These are phyloP conservation scores for Sistotremastrum suecicum DNA, from an alignment of 768 basidiomycete species.

Conservation along the genomic window DNA sequence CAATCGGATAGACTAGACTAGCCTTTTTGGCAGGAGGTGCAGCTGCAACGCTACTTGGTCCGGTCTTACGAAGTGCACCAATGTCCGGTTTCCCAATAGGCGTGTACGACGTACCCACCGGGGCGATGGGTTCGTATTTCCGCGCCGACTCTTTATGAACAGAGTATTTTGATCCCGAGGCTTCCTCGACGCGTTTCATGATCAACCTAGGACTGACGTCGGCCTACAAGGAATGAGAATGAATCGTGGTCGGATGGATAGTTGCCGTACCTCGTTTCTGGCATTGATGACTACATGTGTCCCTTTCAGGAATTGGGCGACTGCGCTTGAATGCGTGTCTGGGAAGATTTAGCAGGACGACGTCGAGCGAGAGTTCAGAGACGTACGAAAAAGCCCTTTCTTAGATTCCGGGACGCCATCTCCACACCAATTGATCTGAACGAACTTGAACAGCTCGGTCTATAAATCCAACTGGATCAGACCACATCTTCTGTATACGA, in stretches of 20 bases:
- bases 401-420: slow-evolving; percentile 88
- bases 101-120: slow-evolving; percentile 63
- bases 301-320: slow-evolving; percentile 68
- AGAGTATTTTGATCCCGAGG: slow-evolving; percentile 85
- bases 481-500: background rate
- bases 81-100: slow-evolving; percentile 70
- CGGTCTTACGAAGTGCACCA: slow-evolving; percentile 9
- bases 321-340: slow-evolving; percentile 68
- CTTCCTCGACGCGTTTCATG: slow-evolving; percentile 76
- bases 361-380: background rate
- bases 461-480: slow-evolving; percentile 16
- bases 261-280: slow-evolving; percentile 56
- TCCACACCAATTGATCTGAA: slow-evolving; percentile 95
- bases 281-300: slow-evolving; percentile 80
- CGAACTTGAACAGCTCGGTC: slow-evolving; percentile 80
- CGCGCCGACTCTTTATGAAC: slow-evolving; percentile 65
- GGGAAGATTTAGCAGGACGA: background rate
- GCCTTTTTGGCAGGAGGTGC: slow-evolving; percentile 8
- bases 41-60: slow-evolving; percentile 6
- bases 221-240: slow-evolving; percentile 26
- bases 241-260: background rate
- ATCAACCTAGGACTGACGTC: slow-evolving; percentile 73
- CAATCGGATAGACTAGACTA: slow-evolving; percentile 11
- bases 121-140: slow-evolving; percentile 65
- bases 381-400: slow-evolving; percentile 74